These are phyloP conservation scores for Hemisphaericaspora xylanilytica DNA, from an alignment of 1,139 yeast genomes.

Conservation along the genomic window DNA sequence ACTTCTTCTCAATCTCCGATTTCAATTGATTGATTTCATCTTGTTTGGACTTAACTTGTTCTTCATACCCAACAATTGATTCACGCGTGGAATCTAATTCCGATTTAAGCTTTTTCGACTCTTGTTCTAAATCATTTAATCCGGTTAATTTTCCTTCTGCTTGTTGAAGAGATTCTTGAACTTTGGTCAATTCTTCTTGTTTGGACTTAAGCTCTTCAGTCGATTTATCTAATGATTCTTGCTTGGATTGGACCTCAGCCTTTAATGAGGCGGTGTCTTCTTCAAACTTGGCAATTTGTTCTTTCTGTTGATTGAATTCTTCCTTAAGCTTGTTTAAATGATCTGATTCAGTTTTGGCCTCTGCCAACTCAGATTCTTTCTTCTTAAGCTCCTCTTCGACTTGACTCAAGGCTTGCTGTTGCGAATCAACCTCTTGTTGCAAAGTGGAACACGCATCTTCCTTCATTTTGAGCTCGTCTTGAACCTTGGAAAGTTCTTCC, in stretches of 20 bases:
- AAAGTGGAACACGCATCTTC: background rate
- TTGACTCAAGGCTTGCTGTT: background rate
- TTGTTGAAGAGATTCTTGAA: background rate
- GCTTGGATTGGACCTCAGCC: background rate
- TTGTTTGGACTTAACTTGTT: background rate
- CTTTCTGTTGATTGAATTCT: background rate
- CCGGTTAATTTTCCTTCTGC: background rate
- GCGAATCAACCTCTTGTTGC: background rate
- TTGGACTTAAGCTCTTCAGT: constrained; percentile 2
- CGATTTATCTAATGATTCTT: background rate
- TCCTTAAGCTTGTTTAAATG: background rate
- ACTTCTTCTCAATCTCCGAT: background rate
- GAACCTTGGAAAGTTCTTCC: too few species aligned
- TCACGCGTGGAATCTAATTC: background rate
- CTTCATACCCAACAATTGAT: background rate
- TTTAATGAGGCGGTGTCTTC: background rate
- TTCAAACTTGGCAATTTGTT: background rate
- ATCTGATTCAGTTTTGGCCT: background rate
- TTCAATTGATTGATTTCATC: constrained; percentile 1
- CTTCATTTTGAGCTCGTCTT: constrained; percentile 1
- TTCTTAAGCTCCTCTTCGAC: background rate
- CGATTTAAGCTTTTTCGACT: background rate
- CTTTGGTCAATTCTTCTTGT: constrained; percentile 1
- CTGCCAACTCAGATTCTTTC: background rate
- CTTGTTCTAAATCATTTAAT: background rate